Percentiles rank a stretch among this genome's conserved stretches.
These are phyloP conservation scores for Panaeolus cyanescens DNA, from an alignment of 768 basidiomycete species.

Conservation along the genomic window DNA sequence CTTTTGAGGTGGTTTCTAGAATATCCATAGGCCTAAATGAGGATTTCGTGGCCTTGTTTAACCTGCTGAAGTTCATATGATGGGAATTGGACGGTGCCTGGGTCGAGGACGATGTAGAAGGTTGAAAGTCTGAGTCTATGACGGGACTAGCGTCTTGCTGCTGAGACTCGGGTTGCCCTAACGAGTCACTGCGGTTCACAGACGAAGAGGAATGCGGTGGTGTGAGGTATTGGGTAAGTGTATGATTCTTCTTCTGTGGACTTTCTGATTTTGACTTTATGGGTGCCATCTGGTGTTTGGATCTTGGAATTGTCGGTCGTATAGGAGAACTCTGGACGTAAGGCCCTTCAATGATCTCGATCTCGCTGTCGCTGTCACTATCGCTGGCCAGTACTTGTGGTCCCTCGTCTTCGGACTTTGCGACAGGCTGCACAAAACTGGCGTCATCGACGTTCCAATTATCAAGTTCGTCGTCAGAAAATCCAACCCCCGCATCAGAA, in stretches of 20 bases:
- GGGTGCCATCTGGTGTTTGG: neutral
- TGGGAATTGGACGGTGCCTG: neutral
- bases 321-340: slow-evolving; percentile 3
- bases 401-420: slow-evolving; percentile 16
- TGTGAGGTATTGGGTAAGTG: neutral
- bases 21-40: neutral
- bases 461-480: slow-evolving; percentile 49
- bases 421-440: slow-evolving; percentile 33
- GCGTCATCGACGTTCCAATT: slow-evolving; percentile 42
- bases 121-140: neutral
- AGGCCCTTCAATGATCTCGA: slow-evolving; percentile 32
- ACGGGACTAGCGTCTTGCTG: neutral
- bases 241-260: neutral
- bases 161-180: neutral
- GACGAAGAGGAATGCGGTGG: neutral
- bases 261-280: neutral
- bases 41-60: neutral
- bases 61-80: neutral
- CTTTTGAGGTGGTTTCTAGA: neutral
- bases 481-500: slow-evolving; percentile 6
- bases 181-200: neutral
- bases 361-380: slow-evolving; percentile 32
- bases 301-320: neutral
- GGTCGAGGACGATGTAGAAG: neutral
- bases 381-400: neutral